Base-by-base conservation (phyloP, 2,329 filamentous ascomycete genomes). In the Blastomyces silverae region DNA sequence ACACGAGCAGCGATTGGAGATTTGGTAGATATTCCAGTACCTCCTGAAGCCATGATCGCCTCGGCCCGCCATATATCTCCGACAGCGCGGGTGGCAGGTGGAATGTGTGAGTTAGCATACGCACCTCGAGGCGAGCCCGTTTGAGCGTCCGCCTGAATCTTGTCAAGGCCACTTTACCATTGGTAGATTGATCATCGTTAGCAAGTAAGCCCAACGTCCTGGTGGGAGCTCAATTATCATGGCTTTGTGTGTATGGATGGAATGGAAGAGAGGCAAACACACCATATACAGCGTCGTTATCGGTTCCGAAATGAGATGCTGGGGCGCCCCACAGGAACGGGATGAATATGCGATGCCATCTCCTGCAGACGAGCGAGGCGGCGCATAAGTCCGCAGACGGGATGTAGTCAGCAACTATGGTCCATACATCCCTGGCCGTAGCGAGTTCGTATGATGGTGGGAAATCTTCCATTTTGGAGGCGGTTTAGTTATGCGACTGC, bases 251-350 rank as follows among this genome's bases (percentile, higher is more conserved):
- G 5, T 1, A n/a, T n/a, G n/a, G 13, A 37, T 1, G 20, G n/a
- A 13, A n/a, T 53, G 50, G n/a, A 22, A 10, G n/a, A 22, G 34
- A 44, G 22, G 50, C 50, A 25, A 62, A 58, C 66, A 10, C 71
- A 78, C 82, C 80, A 70, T 86, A 86, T 39, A 87, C 83, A 10
- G 80, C 82, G 70, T 87, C 85, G 70, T 86, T 84, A 62, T 86
- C 80, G 2, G 79, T 79, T 39, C 82, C 83, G 71, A 87, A 87
- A 72, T 87, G 84, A 10, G 84, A 85, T 0, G 85, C 84, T 25
- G 85, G 85, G 69, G 84, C 82, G 20, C 85, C 85, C 85, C 85
- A 87, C 1, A 87, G 78, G 67, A 83, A 81, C 2, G 83, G 83
- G 62, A 81, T 79, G 68, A 87, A 86, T n/a, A 82, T 80, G 37